phyloP scores from a whole-genome alignment of 306 rosid species.

The Benincasa hispida region DNA sequence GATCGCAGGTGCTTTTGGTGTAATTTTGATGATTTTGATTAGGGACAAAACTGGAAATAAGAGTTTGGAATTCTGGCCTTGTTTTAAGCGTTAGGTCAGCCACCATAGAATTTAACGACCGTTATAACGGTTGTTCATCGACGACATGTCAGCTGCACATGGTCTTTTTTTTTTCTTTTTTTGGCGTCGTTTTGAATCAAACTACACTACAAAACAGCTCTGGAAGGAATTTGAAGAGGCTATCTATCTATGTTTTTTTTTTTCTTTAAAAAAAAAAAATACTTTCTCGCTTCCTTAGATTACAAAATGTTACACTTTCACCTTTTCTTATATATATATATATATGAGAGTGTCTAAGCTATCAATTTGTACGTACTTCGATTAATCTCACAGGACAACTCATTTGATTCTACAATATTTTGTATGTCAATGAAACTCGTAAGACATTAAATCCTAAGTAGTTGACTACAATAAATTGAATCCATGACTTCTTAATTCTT shows the following conservation, averaged over 20 bases:
- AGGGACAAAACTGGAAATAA: background rate
- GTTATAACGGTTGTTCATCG: slow-evolving; percentile 11
- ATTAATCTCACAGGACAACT: too few species aligned
- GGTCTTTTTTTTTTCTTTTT: background rate
- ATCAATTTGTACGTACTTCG: too few species aligned
- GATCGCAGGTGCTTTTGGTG: slow-evolving; percentile 7
- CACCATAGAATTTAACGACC: slow-evolving; percentile 18
- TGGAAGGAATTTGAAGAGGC: background rate
- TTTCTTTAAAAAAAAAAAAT: too few species aligned
- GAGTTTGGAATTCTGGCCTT: background rate
- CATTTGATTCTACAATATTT: too few species aligned
- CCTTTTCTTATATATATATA: too few species aligned
- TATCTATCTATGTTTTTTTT: background rate
- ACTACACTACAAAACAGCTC: background rate
- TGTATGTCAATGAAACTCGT: too few species aligned
- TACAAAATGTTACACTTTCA: too few species aligned
- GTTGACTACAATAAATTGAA: too few species aligned
- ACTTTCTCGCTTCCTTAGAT: too few species aligned
- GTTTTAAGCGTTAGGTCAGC: slow-evolving; percentile 3
- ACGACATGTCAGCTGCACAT: background rate
- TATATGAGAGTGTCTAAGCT: too few species aligned
- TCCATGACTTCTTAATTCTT: too few species aligned
- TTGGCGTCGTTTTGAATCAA: slow-evolving; percentile 7
- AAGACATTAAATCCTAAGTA: too few species aligned
- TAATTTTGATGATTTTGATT: background rate